Evolutionary conservation across 768 basidiomycete genomes (phyloP), one percentile per base, ranked within the genome.

Genomic region (Lactarius sanguifluus): DNA sequence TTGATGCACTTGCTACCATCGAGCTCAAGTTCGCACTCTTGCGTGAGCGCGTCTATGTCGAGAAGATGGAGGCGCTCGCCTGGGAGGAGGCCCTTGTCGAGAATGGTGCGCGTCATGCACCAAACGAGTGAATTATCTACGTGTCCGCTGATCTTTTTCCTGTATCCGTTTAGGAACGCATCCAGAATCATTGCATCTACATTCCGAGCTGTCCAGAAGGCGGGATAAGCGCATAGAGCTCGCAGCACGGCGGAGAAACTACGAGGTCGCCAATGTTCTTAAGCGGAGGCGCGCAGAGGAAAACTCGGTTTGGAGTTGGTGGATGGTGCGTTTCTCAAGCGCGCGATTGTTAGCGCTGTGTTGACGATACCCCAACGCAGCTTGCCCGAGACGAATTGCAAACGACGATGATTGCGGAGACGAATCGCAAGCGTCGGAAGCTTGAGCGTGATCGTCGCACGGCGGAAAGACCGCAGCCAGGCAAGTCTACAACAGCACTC

Each of bases 11-110:
- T 8, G 90, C 96, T 3, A 83, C 81, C 55, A 96, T 99, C 71
- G 96, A 99, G 74, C 86, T 98, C 77, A 93, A 92, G 73, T 97
- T 95, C 76, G 95, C 96, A 0, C 77, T 90, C 38, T 76, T 98
- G 64, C 79, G 96, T 57, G 95, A 98, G 75, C 81, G 86, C 59
- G 81, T 98, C 18, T 98, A 96, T 75, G 82, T 98, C 23, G 96
- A 98, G 78, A 91, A 95, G 75, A 94, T 98, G 93, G 91, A 94
- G 47, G 86, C 85, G 5, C 79, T 96, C 9, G 89, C 91, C 40
- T 90, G 88, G 85, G 96, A 98, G 76, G 94, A 98, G 73, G 79
- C 84, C 16, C 79, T 95, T 71, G 82, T 98, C 28, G 80, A 84
- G 34, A 84, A 88, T 52, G 91, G 95, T 94, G 70, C 71, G 87